phyloP scores from a whole-genome alignment of 495 filamentous ascomycete species.

The Hypoxylon cercidicola region DNA sequence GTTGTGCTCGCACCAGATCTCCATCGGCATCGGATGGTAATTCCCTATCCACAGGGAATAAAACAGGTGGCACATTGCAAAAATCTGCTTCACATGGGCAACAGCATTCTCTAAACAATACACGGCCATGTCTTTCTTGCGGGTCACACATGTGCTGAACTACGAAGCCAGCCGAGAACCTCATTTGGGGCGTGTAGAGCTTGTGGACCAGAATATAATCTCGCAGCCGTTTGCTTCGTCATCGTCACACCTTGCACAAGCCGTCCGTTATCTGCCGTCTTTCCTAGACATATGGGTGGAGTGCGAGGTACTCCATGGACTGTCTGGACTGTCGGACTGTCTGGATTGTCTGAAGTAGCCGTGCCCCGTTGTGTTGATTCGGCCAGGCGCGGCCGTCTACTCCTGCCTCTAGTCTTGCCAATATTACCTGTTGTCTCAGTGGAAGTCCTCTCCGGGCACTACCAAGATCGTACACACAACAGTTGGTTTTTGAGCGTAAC shows the following conservation, averaged over 20 bases:
- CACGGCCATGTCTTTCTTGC: constrained; percentile 15
- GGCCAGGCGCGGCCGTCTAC: neutral
- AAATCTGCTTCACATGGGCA: neutral
- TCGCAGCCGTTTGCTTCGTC: constrained; percentile 2
- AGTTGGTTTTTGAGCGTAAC: neutral
- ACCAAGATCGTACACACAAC: neutral
- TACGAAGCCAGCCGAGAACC: neutral
- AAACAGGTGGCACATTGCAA: neutral
- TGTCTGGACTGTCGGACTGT: neutral
- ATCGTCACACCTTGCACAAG: neutral
- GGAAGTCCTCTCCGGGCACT: neutral
- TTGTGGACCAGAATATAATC: neutral
- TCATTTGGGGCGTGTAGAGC: neutral
- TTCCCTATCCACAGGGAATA: neutral
- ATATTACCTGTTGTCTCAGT: constrained; percentile 1
- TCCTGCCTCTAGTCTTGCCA: neutral
- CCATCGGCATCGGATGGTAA: neutral
- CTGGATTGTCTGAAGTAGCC: neutral
- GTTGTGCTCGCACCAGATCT: neutral
- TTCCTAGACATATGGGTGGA: neutral
- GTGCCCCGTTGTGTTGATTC: constrained; percentile 1
- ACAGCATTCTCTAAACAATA: neutral
- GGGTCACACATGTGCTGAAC: constrained; percentile 6
- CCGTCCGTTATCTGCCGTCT: neutral
- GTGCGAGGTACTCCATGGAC: neutral